Base-by-base conservation (phyloP, 305 asterid genomes). In the Fraxinus ornus region DNA sequence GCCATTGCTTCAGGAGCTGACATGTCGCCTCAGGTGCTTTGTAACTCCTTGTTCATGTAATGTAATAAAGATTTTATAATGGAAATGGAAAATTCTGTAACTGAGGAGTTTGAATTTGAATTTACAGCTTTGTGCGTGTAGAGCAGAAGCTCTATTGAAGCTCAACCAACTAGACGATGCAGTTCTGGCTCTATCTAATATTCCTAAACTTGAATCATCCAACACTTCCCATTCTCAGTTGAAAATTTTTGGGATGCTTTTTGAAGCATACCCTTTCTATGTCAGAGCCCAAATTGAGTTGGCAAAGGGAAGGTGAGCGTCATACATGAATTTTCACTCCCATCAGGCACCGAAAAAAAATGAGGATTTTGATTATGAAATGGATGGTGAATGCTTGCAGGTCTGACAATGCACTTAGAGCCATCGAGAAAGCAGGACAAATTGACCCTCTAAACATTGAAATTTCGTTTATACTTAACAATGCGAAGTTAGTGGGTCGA, bases 61-160 rank as follows among this genome's bases (percentile, higher is more conserved):
- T 21, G 37, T 26, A 32, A 30, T 26, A 24, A 71, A 15, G 22
- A 39, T 44, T 30, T 55, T 30, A 35, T 19, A 24, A 75, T 60
- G 39, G 39, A 19, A 57, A 32, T 33, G 32, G 12, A 72, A 79
- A 77, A 78, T 78, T 77, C 72, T 84, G 62, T 28, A 26, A 62
- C 84, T 62, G 78, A 89, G 81, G 84, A 77, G 84, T 75, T 87
- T 82, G 76, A 83, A 74, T 77, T 79, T 81, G 86, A 78, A 84
- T 87, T 85, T 91, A 55, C 97, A 96, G 99, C 90, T 96, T 39
- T 83, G 79, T 85, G 97, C 97, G 19, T 93, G 97, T 83, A 91
- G 91, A 88, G 98, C 98, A 24, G 99, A 96, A 89, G 97, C 97
- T 74, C 90, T 92, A 32, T 82, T 94, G 88, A 93, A 96, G 92